Evolutionary conservation across 2,329 filamentous ascomycete genomes (phyloP), one percentile per base, ranked within the genome.

Genomic region (Verticillium dahliae): DNA sequence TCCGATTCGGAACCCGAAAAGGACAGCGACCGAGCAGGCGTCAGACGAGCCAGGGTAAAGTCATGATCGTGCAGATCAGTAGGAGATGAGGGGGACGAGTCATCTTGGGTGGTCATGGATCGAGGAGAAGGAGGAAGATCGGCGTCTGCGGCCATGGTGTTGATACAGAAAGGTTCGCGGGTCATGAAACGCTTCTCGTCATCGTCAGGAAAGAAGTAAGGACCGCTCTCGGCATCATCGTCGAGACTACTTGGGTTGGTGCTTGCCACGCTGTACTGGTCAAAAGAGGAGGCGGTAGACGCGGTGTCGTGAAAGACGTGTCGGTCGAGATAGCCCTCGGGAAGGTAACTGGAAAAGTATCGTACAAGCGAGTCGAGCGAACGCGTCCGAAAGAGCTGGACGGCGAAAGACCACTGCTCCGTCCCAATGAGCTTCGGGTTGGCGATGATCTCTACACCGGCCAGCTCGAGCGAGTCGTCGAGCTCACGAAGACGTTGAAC

Each of bases 321-420:
- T 72, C 77, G 80, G 45, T 72, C 68, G 2, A 77, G 70, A 62
- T 82, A 80, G 63, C 80, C 75, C 11, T 79, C 73, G 33, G 84
- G 83, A 7, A 86, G 78, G 65, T 86, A 86, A 57, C 82, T 85
- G 22, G 82, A 76, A 70, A 85, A 86, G 69, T 83, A 85, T 65
- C 83, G 78, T 64, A 86, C 81, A 63, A 86, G 81, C 18, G 83
- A 85, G 70, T 86, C 84, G 61, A 85, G 80, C 2, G 82, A 85
- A 67, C 77, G 81, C 10, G 83, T 83, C 14, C 84, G 80, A 69
- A 86, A 86, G 60, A 86, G 80, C 69, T 86, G 83, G 34, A 85
- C 69, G 33, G 84, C 84, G 65, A 80, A 74, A 65, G 83, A 78
- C 84, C 84, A 86, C 73, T 85, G 83, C 18, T 83, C 76, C 57